Evolutionary conservation across 225 moss, liverwort and hornwort genomes (phyloP).

Genomic region (Physcomitrellopsis africana): DNA sequence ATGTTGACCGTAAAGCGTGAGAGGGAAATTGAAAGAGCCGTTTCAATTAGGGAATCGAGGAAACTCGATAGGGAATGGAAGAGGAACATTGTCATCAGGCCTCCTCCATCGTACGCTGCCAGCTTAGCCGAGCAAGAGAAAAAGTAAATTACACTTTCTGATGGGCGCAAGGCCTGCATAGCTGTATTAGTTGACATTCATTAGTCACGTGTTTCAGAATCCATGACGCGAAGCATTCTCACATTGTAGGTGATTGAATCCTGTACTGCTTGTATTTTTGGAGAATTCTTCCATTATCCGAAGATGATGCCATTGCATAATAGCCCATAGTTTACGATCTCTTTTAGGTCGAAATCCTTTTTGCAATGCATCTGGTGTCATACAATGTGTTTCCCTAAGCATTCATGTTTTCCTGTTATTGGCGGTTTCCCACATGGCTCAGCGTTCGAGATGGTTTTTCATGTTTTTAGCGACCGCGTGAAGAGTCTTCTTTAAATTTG

Average conservation of each 20-base stretch:
- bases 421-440: too few relatives aligned
- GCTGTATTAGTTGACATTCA: constrained; percentile 21
- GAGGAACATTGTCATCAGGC: constrained; percentile 73
- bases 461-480: too few relatives aligned
- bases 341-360: too few relatives aligned
- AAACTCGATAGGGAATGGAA: constrained; percentile 94
- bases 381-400: too few relatives aligned
- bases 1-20: constrained; percentile 89
- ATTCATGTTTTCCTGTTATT: too few relatives aligned
- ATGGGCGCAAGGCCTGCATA: constrained; percentile 12
- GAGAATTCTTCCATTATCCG: constrained; percentile 5
- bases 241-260: constrained; percentile 9
- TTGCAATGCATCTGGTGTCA: too few relatives aligned
- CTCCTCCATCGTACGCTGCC: constrained; percentile 72
- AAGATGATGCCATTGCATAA: constrained; percentile 10
- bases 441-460: too few relatives aligned
- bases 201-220: neutral
- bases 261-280: neutral
- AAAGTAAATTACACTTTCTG: constrained; percentile 31
- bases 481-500: too few relatives aligned
- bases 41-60: constrained; percentile 76
- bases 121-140: constrained; percentile 49
- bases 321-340: too few relatives aligned
- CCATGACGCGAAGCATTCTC: constrained; percentile 8
- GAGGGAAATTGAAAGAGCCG: constrained; percentile 80